Base-by-base conservation (phyloP, 176 grass and related monocot species). In the Oryza glaberrima region DNA sequence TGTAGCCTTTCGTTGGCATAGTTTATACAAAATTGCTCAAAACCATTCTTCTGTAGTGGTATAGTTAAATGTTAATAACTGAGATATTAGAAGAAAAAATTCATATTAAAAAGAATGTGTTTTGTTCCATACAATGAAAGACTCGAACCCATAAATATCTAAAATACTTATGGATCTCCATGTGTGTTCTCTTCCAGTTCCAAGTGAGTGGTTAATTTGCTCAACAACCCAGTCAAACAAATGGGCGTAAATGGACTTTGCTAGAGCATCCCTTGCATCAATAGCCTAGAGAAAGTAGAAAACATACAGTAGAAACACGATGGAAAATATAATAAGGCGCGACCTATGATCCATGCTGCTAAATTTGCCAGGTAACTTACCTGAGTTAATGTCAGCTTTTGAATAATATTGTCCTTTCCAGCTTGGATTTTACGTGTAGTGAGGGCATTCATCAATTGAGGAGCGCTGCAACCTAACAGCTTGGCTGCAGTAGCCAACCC, bases 21-120 rank as follows among this genome's bases (percentile, higher is more conserved):
- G 80, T 98, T 98, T 86, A 98, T 98, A 83, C 96, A 98, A 88
- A 98, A 98, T 63, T 98, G 96, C 68, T 98, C 96, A 2, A 98
- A 94, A 19, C 96, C 94, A 86, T 98, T 98, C 73, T 94, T 96
- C 96, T 98, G 91, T 35, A 87, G 87, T 48, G 54, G 71, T 82
- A 67, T 48, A 84, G 78, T 46, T 48, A 69, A 52, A 76, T 87
- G 51, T 83, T 72, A 83, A 81, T 16, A 46, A 69, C 40, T 60
- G 61, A 52, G 46, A 5, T 86, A 79, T 69, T 78, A 65, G 4
- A 41, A 78, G 14, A 48, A 30, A 4, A 69, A 67, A 77, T 41
- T 19, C 48, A 22, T 77, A 86, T 52, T 60, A 30, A 84, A 82
- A 43, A 84, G 77, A 83, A 71, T 79, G 72, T 25, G 85, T 67